phyloP scores from a whole-genome alignment of 352 stramenopile genomes.

The Thalassiosira exigua region DNA sequence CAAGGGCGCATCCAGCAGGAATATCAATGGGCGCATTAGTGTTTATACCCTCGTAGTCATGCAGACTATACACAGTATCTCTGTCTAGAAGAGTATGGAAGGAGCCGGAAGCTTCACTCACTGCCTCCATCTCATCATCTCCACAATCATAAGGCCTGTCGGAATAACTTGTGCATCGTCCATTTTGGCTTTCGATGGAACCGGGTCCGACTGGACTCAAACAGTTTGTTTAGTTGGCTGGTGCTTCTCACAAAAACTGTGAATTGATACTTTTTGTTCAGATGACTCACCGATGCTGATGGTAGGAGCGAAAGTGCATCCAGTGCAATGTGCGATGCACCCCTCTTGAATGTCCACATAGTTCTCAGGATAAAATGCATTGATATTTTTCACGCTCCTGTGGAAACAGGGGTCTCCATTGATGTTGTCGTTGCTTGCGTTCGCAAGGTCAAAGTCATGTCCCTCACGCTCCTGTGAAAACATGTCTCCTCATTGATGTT shows the following conservation, averaged over 20 bases:
- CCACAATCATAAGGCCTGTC: constrained; percentile 6
- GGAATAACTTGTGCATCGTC: constrained; percentile 15
- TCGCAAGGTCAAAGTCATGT: not conserved
- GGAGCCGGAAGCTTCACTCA: not conserved
- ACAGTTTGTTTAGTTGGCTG: not conserved
- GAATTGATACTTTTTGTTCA: not conserved
- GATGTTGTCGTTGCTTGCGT: not conserved
- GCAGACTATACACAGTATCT: not conserved
- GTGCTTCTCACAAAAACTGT: not conserved
- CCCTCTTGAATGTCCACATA: constrained; percentile 2
- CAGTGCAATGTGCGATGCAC: constrained; percentile 10
- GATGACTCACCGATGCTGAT: constrained; percentile 3
- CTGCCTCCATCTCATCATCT: constrained; percentile 1
- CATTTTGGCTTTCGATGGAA: constrained; percentile 4
- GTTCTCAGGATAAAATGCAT: not conserved
- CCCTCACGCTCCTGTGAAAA: no score
- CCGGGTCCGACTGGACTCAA: not conserved
- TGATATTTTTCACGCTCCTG: not conserved
- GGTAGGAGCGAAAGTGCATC: constrained; percentile 13
- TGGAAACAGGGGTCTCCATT: constrained; percentile 1
- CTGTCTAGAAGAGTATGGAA: constrained; percentile 8
- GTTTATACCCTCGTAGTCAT: constrained; percentile 10
- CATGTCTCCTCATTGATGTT: no score
- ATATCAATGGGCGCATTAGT: constrained; percentile 7
- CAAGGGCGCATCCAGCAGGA: not conserved